Percentiles rank a stretch among this genome's conserved stretches.
Evolutionary conservation across 2,329 filamentous ascomycete species (phyloP).

Genomic region (Blastomyces emzantsi): DNA sequence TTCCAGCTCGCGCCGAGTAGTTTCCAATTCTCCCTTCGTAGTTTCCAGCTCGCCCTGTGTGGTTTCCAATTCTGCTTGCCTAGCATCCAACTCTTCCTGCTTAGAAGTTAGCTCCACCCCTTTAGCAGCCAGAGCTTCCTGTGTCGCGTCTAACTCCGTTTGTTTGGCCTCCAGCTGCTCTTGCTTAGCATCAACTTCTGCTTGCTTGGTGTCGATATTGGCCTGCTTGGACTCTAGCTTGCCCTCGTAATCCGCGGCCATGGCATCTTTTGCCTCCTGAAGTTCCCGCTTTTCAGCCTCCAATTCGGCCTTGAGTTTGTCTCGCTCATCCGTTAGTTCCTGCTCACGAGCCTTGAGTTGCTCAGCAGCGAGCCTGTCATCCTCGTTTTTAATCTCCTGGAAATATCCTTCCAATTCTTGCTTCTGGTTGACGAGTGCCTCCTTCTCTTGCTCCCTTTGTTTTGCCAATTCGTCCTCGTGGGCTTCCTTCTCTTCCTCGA

Average conservation of each 20-base stretch:
- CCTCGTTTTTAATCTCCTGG: conserved; percentile 39
- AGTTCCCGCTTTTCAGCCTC: conserved; percentile 33
- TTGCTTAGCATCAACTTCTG: conserved; percentile 29
- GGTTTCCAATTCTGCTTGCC: conserved; percentile 14
- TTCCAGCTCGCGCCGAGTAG: conserved; percentile 14
- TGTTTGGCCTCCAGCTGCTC: conserved; percentile 24
- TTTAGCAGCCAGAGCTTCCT: conserved; percentile 22
- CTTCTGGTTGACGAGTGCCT: conserved; percentile 36
- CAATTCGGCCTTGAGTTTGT: conserved; percentile 27
- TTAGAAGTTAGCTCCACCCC: conserved; percentile 23
- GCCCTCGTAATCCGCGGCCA: conserved; percentile 31
- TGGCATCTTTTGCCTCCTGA: conserved; percentile 27
- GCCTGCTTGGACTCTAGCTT: conserved; percentile 22
- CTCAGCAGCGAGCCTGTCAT: conserved; percentile 33
- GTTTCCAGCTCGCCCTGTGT: conserved; percentile 15
- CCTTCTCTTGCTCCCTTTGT: conserved; percentile 35
- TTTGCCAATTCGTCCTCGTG: conserved; percentile 37
- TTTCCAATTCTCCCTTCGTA: conserved; percentile 12
- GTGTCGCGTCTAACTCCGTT: conserved; percentile 21
- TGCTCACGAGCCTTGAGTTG: conserved; percentile 32
- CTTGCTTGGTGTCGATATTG: conserved; percentile 26
- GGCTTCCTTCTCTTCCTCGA: conserved; percentile 30
- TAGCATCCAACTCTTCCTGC: conserved; percentile 21
- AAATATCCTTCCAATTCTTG: conserved; percentile 39
- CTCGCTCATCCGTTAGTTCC: conserved; percentile 36